phyloP scores from a whole-genome alignment of 2,329 filamentous ascomycete genomes.

The Aspergillus ustus region DNA sequence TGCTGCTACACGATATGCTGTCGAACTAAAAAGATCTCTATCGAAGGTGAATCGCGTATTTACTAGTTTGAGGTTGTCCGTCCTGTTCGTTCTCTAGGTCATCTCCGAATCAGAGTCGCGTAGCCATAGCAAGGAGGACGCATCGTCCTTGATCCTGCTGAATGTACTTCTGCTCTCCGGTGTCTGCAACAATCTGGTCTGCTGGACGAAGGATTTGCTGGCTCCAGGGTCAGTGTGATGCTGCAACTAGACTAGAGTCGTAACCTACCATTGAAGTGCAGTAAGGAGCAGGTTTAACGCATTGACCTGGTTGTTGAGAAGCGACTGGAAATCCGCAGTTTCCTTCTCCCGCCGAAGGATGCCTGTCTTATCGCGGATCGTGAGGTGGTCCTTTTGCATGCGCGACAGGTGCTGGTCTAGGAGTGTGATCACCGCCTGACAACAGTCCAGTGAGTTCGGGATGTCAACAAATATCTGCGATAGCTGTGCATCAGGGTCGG shows the following conservation, averaged over 20 bases:
- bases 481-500: neutral
- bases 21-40: neutral
- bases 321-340: neutral
- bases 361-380: neutral
- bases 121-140: neutral
- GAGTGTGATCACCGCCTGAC: neutral
- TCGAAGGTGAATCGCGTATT: neutral
- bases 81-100: neutral
- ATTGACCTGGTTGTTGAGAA: neutral
- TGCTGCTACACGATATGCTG: neutral
- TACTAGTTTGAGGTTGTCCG: neutral
- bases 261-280: neutral
- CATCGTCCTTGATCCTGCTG: neutral
- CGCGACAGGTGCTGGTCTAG: neutral
- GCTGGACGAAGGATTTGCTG: neutral
- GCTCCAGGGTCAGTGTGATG: neutral
- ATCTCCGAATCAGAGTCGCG: neutral
- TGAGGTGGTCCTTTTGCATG: neutral
- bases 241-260: neutral
- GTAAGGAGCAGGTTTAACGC: neutral
- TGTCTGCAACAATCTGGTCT: neutral
- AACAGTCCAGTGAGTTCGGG: neutral
- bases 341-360: neutral
- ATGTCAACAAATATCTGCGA: neutral
- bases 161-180: neutral